Percentiles rank a stretch among this genome's conserved stretches.
Conservation (phyloP, 495 filamentous ascomycete genomes). For the Xylaria intraflava region DNA sequence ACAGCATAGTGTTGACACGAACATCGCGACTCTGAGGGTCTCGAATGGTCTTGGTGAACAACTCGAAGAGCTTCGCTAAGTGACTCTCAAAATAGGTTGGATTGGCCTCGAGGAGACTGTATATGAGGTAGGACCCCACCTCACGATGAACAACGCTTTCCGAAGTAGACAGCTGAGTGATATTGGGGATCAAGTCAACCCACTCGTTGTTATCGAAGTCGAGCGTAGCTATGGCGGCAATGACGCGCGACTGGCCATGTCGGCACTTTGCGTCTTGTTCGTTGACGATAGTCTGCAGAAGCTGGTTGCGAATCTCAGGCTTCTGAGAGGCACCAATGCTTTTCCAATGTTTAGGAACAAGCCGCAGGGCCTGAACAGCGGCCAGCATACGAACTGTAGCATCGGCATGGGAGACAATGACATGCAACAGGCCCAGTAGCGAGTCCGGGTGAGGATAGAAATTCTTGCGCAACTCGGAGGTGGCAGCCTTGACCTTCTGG, state of each 20-base stretch:
- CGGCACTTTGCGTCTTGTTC: slow-evolving; percentile 68
- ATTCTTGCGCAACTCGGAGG: slow-evolving; percentile 80
- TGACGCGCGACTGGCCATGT: slow-evolving; percentile 80
- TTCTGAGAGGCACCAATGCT: slow-evolving; percentile 54
- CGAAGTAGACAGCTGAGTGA: slow-evolving; percentile 66
- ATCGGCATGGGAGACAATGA: slow-evolving; percentile 68
- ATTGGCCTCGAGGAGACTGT: slow-evolving; percentile 78
- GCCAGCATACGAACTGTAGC: slow-evolving; percentile 76
- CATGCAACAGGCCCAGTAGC: slow-evolving; percentile 74
- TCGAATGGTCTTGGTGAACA: slow-evolving; percentile 81
- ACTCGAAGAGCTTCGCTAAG: slow-evolving; percentile 65
- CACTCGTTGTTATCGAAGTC: slow-evolving; percentile 86
- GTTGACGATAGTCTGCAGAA: slow-evolving; percentile 73
- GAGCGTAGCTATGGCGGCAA: slow-evolving; percentile 76
- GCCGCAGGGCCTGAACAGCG: slow-evolving; percentile 74
- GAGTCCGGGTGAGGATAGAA: slow-evolving; percentile 83
- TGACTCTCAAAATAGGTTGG: slow-evolving; percentile 73
- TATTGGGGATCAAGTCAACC: slow-evolving; percentile 68
- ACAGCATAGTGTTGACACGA: slow-evolving; percentile 88
- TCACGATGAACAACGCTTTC: slow-evolving; percentile 72
- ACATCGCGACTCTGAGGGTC: slow-evolving; percentile 89
- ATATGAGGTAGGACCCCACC: slow-evolving; percentile 87
- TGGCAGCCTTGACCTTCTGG: slow-evolving; percentile 77
- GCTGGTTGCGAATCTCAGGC: slow-evolving; percentile 66
- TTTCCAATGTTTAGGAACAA: slow-evolving; percentile 84